These are phyloP conservation scores for Ceratocystis papillata DNA, from an alignment of 2,329 filamentous ascomycete genomes.

Conservation along the genomic window DNA sequence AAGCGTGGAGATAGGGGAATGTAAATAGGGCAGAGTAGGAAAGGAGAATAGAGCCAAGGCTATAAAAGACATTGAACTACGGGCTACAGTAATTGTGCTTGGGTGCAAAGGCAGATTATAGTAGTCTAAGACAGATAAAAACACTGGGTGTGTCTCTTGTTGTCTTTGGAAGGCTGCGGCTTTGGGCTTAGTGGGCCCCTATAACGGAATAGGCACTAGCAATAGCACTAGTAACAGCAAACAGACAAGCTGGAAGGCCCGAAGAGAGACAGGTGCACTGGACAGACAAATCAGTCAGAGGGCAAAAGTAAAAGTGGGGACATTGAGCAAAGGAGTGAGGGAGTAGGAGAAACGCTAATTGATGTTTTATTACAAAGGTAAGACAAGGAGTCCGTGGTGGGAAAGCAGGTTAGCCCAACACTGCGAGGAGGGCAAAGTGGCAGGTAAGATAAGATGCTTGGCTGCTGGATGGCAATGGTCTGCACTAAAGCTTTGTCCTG, in stretches of 20 bases:
- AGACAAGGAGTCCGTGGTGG: background rate
- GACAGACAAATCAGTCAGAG: too few relatives aligned
- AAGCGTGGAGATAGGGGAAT: background rate
- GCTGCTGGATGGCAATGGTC: too few relatives aligned
- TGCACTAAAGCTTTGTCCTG: too few relatives aligned
- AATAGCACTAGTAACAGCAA: too few relatives aligned
- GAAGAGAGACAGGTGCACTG: background rate
- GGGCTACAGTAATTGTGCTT: background rate
- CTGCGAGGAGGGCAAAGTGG: too few relatives aligned
- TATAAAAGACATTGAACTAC: background rate
- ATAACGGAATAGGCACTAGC: background rate
- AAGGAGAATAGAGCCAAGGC: background rate
- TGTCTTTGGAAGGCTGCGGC: background rate
- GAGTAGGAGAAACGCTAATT: background rate
- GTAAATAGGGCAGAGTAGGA: background rate
- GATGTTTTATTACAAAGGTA: background rate
- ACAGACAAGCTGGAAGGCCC: background rate
- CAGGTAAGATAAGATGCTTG: too few relatives aligned
- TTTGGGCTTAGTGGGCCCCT: constrained; percentile 5
- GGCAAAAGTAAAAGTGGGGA: background rate
- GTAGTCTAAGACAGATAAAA: background rate
- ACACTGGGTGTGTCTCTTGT: too few relatives aligned
- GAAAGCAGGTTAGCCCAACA: too few relatives aligned
- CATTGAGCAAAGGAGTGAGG: background rate
- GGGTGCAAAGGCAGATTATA: background rate